Evolutionary conservation across 164 flowering plant genomes (phyloP), one percentile per base, ranked within the genome.

Genomic region (Nelumbo lutea): DNA sequence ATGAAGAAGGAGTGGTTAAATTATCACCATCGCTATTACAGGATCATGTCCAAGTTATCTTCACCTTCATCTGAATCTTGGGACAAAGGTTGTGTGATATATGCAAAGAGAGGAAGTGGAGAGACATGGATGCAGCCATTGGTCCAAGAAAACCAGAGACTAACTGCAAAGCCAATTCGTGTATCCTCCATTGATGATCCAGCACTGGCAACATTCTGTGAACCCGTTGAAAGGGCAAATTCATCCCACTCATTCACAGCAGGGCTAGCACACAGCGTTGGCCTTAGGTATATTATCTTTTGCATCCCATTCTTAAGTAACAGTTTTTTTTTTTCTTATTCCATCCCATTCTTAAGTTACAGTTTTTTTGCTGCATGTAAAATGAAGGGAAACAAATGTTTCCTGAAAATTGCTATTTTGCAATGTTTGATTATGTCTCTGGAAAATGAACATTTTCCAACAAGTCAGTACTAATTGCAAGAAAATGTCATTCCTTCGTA

Each of bases 51-150:
- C n/a, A 82, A 76, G 67, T 72, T 82, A 67, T 79, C 80, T 4
- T 73, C 85, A 42, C 60, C 82, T 40, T 46, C 84, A 46, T 72
- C 87, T 62, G 84, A 83, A 57, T 73, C 83, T 15, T 79, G 87
- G 86, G 88, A 80, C 65, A 86, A 82, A 80, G 98, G 98, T 38
- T 93, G 90, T 77, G 88, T 90, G 62, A 71, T 88, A 48, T 93
- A 87, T 82, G 89, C 96, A 5, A 82, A 53, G 72, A 88, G 64
- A 73, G 93, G 92, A 3, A 74, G 83, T 62, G 84, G 87, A 6
- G 70, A 83, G 72, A 88, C 98, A 50, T 93, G 93, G 96, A 90
- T 89, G 93, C 91, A 86, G 72, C 93, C 95, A n/a, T 57, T 89
- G 60, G 43, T 82, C 59, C 70, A 68, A 61, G 75, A 70, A 47